A percentile compares a stretch with the other conserved stretches of the same genome.
These are phyloP conservation scores for Canavalia ensiformis DNA, from an alignment of 306 rosid genomes.

Conservation along the genomic window DNA sequence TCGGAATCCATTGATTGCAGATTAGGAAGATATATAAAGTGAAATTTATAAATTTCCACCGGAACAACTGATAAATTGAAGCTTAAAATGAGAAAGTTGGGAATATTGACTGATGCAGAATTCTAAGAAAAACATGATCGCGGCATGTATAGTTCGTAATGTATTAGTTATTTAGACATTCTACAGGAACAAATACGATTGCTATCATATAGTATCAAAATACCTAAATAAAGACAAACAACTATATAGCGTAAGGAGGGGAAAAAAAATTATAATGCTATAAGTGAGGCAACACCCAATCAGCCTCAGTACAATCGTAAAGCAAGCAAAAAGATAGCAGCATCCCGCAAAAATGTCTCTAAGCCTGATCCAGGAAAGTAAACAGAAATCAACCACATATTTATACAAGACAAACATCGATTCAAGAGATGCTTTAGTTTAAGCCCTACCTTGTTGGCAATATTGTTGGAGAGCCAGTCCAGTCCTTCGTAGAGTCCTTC, in stretches of 20 bases:
- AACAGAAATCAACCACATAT: background rate
- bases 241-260: background rate
- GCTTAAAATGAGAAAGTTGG: background rate
- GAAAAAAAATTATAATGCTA: background rate
- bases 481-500: slow-evolving; percentile 59
- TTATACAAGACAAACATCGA: background rate
- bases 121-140: background rate
- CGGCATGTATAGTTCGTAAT: slow-evolving; percentile 9
- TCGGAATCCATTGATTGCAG: too few species aligned
- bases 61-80: background rate
- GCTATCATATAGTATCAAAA: slow-evolving; percentile 36
- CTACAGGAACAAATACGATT: slow-evolving; percentile 35
- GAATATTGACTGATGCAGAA: background rate
- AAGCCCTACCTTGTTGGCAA: slow-evolving; percentile 49
- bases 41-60: background rate
- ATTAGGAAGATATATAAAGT: too few species aligned
- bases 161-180: slow-evolving; percentile 40
- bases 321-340: slow-evolving; percentile 33
- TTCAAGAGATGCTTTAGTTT: slow-evolving; percentile 1
- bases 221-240: slow-evolving; percentile 16
- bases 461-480: slow-evolving; percentile 56
- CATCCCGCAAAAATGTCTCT: slow-evolving; percentile 36
- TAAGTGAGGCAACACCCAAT: slow-evolving; percentile 27
- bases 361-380: slow-evolving; percentile 47
- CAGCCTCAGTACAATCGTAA: slow-evolving; percentile 27